Percentiles rank a stretch among this genome's conserved stretches.
Conservation (phyloP, 352 stramenopile species). For the Nothophytophthora sp. region DNA sequence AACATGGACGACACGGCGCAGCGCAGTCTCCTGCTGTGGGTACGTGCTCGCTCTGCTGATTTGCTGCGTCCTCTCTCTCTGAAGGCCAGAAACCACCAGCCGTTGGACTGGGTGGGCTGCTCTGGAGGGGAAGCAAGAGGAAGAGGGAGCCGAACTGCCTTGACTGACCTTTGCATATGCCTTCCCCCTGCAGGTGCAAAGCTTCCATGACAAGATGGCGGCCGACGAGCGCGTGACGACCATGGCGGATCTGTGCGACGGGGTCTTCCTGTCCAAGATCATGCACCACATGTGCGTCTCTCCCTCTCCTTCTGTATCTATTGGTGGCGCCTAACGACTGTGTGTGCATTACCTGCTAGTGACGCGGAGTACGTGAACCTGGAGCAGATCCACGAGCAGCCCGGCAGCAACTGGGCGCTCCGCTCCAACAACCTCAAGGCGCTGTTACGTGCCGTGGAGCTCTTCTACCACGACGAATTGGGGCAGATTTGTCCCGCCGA, state of each 20-base stretch:
- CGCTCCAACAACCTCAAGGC: conserved; percentile 83
- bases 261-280: conserved; percentile 82
- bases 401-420: conserved; percentile 69
- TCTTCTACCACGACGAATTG: conserved; percentile 84
- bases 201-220: conserved; percentile 62
- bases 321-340: neutral
- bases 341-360: conserved; percentile 9
- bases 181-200: conserved; percentile 77
- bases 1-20: conserved; percentile 74
- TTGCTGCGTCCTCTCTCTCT: neutral
- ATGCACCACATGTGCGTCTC: conserved; percentile 83
- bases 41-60: conserved; percentile 24
- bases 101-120: too few species aligned
- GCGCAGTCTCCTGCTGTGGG: conserved; percentile 76
- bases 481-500: conserved; percentile 68
- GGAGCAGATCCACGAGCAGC: conserved; percentile 69
- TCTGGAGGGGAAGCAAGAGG: too few species aligned
- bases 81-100: too few species aligned
- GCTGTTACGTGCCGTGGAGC: conserved; percentile 70
- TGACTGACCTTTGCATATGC: too few species aligned
- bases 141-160: too few species aligned
- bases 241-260: conserved; percentile 70
- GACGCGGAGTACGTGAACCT: conserved; percentile 80
- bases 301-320: neutral
- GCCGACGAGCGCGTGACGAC: conserved; percentile 38